Base-by-base conservation (phyloP, 2,329 filamentous ascomycete species). In the Fusarium sp. region DNA sequence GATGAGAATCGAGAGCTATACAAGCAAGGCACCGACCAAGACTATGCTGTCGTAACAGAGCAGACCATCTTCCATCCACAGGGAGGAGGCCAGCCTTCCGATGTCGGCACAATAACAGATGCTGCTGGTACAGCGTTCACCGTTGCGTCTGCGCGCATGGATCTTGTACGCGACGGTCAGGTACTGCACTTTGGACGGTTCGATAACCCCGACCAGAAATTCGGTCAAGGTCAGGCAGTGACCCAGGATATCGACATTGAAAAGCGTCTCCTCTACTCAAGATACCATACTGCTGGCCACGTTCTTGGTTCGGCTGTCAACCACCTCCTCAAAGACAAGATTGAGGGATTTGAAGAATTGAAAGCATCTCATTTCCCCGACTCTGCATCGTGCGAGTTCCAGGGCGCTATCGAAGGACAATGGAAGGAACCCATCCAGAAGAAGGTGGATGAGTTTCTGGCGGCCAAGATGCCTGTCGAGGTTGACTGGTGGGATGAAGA, bases 11-110 rank as follows among this genome's bases (percentile, higher is more conserved):
- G 77, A 47, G 70, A 75, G 7, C 80, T 90, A 9, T 87, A 87
- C 77, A 90, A 89, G 70, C 75, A 82, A 11, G 80, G 76, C 5
- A 71, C 71, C 9, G 78, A 82, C 6, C 72, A 80, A 2, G 80
- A 85, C 63, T 80, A 82, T 67, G 81, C 86, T n/a, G 72, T 91
- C 17, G 79, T 85, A 6, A 89, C 86, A 0, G 77, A 83, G 2
- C 75, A 83, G 42, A 92, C 89, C n/a, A 87, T 92, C 58, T 92
- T 92, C 74, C 87, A 92, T 60, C 85, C 88, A 0, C 89, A 92
- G 72, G 89, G 89, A 17, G 89, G 89, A 57, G 89, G 89, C 8
- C 89, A 92, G 68, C 89, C 89, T 1, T 88, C 84, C 0, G 89
- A 92, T 60, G 78, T 81, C 10, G 89, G 89, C 17, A 75, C 70